Percentiles rank a stretch among this genome's conserved stretches.
phyloP scores from a whole-genome alignment of 352 stramenopile species.

The Pythium insidiosum region DNA sequence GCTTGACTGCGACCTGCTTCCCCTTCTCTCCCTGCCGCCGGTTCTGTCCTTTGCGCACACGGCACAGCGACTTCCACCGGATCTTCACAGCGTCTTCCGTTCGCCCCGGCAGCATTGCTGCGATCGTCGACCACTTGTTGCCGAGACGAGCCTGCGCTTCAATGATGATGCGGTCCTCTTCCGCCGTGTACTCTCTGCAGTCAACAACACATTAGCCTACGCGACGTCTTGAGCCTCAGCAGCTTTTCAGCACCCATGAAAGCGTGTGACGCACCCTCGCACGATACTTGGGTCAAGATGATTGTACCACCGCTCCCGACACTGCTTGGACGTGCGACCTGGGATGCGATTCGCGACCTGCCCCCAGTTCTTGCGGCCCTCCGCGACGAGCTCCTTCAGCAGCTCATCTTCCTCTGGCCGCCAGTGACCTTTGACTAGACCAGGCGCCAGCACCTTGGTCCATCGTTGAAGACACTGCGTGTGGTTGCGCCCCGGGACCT shows the following conservation, averaged over 20 bases:
- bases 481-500: slow-evolving; percentile 80
- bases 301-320: slow-evolving; percentile 93
- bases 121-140: slow-evolving; percentile 88
- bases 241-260: no score
- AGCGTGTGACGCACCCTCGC: slow-evolving; percentile 38
- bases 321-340: slow-evolving; percentile 88
- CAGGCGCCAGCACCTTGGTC: slow-evolving; percentile 90
- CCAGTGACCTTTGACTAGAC: slow-evolving; percentile 95
- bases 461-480: slow-evolving; percentile 88
- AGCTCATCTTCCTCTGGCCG: slow-evolving; percentile 90
- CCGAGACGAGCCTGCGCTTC: slow-evolving; percentile 76
- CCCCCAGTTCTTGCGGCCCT: slow-evolving; percentile 84
- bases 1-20: slow-evolving; percentile 1
- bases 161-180: slow-evolving; percentile 86
- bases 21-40: slow-evolving; percentile 1
- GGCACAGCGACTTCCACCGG: slow-evolving; percentile 85
- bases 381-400: slow-evolving; percentile 70
- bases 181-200: slow-evolving; percentile 61
- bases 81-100: slow-evolving; percentile 91
- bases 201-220: no score
- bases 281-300: slow-evolving; percentile 90
- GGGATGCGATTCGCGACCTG: slow-evolving; percentile 80
- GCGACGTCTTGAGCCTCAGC: no score
- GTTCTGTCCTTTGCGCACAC: slow-evolving; percentile 53
- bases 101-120: slow-evolving; percentile 78